Percentiles rank a stretch among this genome's conserved stretches.
These are phyloP conservation scores for Pseudogymnoascus sp. DNA, from an alignment of 2,329 filamentous ascomycete species.

Conservation along the genomic window DNA sequence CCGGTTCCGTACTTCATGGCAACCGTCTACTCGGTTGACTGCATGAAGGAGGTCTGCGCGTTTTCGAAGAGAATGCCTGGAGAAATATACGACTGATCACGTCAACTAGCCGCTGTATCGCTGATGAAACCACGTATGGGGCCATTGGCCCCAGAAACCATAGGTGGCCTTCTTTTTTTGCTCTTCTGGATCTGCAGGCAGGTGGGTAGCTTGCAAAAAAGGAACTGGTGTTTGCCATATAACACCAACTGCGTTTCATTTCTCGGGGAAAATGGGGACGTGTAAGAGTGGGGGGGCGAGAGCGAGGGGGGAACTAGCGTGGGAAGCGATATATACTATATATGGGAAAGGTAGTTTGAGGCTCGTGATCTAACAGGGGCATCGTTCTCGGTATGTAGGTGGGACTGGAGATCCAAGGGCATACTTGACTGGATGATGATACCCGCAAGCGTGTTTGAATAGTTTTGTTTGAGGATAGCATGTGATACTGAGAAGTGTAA, in stretches of 20 bases:
- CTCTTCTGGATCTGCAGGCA: not conserved
- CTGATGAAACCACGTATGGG: not conserved
- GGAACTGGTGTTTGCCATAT: not conserved
- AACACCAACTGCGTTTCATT: not conserved
- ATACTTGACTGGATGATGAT: not conserved
- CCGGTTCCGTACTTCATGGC: conserved; percentile 25
- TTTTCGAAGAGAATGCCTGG: conserved; percentile 22
- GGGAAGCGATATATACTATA: not conserved
- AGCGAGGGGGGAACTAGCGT: not conserved
- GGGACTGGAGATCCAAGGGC: not conserved
- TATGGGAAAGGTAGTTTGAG: not conserved
- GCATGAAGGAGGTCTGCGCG: conserved; percentile 27
- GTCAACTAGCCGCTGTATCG: not conserved
- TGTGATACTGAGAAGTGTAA: not conserved
- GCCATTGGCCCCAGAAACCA: not conserved
- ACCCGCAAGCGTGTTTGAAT: not conserved
- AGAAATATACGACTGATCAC: not conserved
- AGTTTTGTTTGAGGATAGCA: not conserved
- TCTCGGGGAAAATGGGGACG: not conserved
- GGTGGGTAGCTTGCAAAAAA: not conserved
- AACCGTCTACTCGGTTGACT: conserved; percentile 23
- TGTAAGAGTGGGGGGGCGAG: not conserved
- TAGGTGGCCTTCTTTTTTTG: not conserved
- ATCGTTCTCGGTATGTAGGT: not conserved
- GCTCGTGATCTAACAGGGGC: not conserved